Evolutionary conservation across 306 rosid genomes (phyloP), one percentile per base, ranked within the genome.

Genomic region (Casuarina glauca): DNA sequence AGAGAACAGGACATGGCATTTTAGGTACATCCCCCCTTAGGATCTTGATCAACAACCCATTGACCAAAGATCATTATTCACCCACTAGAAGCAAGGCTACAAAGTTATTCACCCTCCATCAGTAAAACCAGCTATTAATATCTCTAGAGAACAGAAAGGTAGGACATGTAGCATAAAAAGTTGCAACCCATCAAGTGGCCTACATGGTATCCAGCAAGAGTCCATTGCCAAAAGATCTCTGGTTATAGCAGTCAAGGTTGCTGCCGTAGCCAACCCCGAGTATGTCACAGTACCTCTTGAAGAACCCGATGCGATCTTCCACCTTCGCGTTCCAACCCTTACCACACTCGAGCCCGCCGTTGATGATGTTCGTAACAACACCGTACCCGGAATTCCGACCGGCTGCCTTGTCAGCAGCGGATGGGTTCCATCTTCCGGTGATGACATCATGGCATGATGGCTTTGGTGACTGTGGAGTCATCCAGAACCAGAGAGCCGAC

Each of bases 401-500:
- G 0, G 87, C 90, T 4, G 79, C n/a, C 0, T 0, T 39, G 68
- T 91, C 97, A 2, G 82, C 83, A 6, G 2, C 39, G 0, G 94
- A 72, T 0, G 93, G 93, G 0, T 45, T 84, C 97, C 97, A 91
- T 39, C 0, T 73, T 1, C 87, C 84, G 0, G 45, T 78, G 58
- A 91, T 88, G 19, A 89, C 94, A 74, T 89, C 78, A 20, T 91
- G 97, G 80, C 91, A 71, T 9, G 94, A 91, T 3, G 97, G 97
- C 82, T 91, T 91, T 77, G 83, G 87, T 49, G 55, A 81, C 36
- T 89, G 94, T 36, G 89, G 58, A 8, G 92, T 91, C 94, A 91
- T 89, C 97, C 97, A 91, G 53, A 91, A 91, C 97, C 94, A 91
- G 6, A 91, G 5, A 11, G 94, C 94, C 9, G 93, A 80, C 75